phyloP scores from a whole-genome alignment of 495 filamentous ascomycete genomes.

The Penicillium argentinense region DNA sequence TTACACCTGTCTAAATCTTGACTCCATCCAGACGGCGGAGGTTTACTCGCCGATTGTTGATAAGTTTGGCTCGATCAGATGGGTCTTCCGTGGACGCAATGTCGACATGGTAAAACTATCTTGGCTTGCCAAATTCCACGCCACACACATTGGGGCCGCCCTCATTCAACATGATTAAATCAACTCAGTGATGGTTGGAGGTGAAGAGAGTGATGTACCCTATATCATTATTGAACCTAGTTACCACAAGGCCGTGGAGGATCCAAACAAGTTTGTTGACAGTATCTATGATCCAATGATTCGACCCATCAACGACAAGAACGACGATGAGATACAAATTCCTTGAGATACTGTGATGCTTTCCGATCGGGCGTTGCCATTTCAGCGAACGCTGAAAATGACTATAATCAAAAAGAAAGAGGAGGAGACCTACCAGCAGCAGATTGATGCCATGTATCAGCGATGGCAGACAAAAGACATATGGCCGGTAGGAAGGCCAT shows the following conservation, averaged over 20 bases:
- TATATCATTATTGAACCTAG: constrained; percentile 2
- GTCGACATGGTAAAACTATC: constrained; percentile 1
- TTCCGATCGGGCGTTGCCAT: not conserved
- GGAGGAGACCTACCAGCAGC: not conserved
- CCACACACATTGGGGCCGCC: not conserved
- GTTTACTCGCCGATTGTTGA: not conserved
- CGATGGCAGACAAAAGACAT: no score
- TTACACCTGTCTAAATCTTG: not conserved
- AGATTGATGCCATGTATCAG: not conserved
- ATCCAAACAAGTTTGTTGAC: not conserved
- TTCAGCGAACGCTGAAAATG: constrained; percentile 2
- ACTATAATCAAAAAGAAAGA: not conserved
- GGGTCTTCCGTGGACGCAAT: constrained; percentile 1
- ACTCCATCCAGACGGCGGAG: not conserved
- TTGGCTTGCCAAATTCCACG: constrained; percentile 4
- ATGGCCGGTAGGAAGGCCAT: not conserved
- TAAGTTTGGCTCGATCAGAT: not conserved
- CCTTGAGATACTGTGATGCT: constrained; percentile 1
- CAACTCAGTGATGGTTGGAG: not conserved
- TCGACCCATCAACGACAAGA: not conserved
- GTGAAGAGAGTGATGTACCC: not conserved
- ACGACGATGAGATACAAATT: not conserved
- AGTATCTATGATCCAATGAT: not conserved
- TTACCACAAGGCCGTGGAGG: not conserved
- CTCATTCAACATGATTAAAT: not conserved